These are phyloP conservation scores for Russula compacta DNA, from an alignment of 768 basidiomycete species.

Conservation along the genomic window DNA sequence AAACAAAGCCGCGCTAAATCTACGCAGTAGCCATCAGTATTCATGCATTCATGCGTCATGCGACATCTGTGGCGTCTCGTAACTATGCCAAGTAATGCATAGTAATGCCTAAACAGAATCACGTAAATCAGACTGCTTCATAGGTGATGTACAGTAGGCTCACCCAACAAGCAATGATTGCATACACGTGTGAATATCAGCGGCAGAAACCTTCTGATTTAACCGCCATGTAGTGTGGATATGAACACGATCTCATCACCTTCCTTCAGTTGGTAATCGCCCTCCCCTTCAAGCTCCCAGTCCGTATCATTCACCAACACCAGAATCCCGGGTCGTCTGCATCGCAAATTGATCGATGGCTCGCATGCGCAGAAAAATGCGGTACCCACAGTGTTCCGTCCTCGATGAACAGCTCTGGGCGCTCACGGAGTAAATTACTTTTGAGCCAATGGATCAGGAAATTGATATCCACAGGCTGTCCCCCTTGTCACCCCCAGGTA, in stretches of 20 bases:
- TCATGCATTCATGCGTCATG: not conserved
- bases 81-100: not conserved
- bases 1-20: not conserved
- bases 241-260: slow-evolving; percentile 94
- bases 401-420: slow-evolving; percentile 85
- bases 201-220: not conserved
- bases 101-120: not conserved
- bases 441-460: slow-evolving; percentile 76
- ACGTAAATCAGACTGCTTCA: not conserved
- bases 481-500: slow-evolving; percentile 28
- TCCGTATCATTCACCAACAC: slow-evolving; percentile 53
- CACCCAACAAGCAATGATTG: not conserved
- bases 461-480: slow-evolving; percentile 50
- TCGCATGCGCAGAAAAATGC: not conserved
- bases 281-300: slow-evolving; percentile 17
- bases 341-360: not conserved
- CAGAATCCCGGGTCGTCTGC: slow-evolving; percentile 89
- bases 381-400: slow-evolving; percentile 70
- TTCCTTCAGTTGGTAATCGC: slow-evolving; percentile 11
- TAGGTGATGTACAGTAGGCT: not conserved
- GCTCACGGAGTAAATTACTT: slow-evolving; percentile 68
- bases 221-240: slow-evolving; percentile 91
- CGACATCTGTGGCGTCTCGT: not conserved
- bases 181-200: not conserved
- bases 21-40: not conserved